Conservation (phyloP, 768 basidiomycete species). For the Ramaria rubella region DNA sequence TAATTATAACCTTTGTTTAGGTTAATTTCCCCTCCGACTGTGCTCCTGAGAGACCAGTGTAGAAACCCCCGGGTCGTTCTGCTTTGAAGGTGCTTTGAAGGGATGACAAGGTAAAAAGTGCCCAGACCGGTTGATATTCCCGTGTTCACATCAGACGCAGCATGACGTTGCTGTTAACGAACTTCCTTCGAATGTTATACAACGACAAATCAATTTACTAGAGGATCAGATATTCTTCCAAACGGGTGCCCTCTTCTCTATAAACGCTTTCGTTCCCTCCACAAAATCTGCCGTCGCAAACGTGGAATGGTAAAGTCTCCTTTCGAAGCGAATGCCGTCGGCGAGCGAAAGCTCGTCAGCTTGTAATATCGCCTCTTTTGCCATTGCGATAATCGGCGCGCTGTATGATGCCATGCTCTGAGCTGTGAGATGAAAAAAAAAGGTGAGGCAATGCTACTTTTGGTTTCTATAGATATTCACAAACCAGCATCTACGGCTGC, state of each 20-base stretch:
- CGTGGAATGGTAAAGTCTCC: conserved; percentile 42
- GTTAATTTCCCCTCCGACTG: too few species aligned
- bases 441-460: background rate
- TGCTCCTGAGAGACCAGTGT: too few species aligned
- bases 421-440: conserved; percentile 13
- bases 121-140: too few species aligned
- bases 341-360: conserved; percentile 42
- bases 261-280: conserved; percentile 45
- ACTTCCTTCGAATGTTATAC: too few species aligned
- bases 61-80: too few species aligned
- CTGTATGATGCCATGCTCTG: conserved; percentile 28
- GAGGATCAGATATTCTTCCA: conserved; percentile 32
- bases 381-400: conserved; percentile 29
- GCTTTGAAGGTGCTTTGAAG: too few species aligned
- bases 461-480: background rate
- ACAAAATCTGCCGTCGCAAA: conserved; percentile 44
- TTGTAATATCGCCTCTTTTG: conserved; percentile 44
- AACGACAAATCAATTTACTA: background rate
- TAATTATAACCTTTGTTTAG: too few species aligned
- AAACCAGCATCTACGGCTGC: conserved; percentile 38
- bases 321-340: conserved; percentile 40
- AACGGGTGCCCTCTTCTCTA: conserved; percentile 39
- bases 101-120: too few species aligned
- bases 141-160: too few species aligned
- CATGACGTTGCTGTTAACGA: too few species aligned